Evolutionary conservation across 495 filamentous ascomycete species (phyloP).

Genomic region (Penicillium coffeae): DNA sequence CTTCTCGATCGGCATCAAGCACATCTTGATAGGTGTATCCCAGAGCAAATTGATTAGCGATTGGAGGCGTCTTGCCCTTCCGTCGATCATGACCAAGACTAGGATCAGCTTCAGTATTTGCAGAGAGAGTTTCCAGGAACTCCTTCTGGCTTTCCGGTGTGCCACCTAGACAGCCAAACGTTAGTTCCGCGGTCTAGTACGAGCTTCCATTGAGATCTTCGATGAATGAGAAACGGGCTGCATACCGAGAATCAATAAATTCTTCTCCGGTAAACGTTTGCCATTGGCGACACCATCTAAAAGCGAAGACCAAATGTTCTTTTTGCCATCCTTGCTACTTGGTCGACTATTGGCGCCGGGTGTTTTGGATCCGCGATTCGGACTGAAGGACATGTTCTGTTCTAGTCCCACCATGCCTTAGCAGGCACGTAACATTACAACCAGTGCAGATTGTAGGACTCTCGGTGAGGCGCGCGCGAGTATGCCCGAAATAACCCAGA

Average conservation of each 20-base stretch:
- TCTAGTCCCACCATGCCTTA: slow-evolving; percentile 37
- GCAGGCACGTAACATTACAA: slow-evolving; percentile 36
- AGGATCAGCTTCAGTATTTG: slow-evolving; percentile 49
- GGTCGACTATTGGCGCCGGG: slow-evolving; percentile 46
- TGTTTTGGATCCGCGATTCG: slow-evolving; percentile 33
- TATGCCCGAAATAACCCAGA: neutral
- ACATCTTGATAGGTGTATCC: slow-evolving; percentile 97
- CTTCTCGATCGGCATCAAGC: slow-evolving; percentile 90
- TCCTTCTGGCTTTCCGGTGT: slow-evolving; percentile 85
- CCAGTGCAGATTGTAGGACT: neutral
- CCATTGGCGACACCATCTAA: slow-evolving; percentile 86
- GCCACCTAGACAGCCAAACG: slow-evolving; percentile 55
- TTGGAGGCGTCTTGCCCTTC: slow-evolving; percentile 65
- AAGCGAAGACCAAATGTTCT: slow-evolving; percentile 94
- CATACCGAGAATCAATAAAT: slow-evolving; percentile 77
- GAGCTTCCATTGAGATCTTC: neutral
- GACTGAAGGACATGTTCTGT: slow-evolving; percentile 42
- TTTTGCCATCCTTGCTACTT: slow-evolving; percentile 71
- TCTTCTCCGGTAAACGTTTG: slow-evolving; percentile 90
- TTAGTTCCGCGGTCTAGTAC: neutral
- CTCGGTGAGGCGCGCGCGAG: slow-evolving; percentile 3
- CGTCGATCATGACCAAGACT: slow-evolving; percentile 54
- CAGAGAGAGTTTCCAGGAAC: slow-evolving; percentile 78
- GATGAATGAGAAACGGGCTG: slow-evolving; percentile 1
- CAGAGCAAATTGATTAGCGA: slow-evolving; percentile 89